A percentile compares a stretch with the other conserved stretches of the same genome.
These are phyloP conservation scores for Colletotrichum melonis DNA, from an alignment of 2,329 filamentous ascomycete genomes.

Conservation along the genomic window DNA sequence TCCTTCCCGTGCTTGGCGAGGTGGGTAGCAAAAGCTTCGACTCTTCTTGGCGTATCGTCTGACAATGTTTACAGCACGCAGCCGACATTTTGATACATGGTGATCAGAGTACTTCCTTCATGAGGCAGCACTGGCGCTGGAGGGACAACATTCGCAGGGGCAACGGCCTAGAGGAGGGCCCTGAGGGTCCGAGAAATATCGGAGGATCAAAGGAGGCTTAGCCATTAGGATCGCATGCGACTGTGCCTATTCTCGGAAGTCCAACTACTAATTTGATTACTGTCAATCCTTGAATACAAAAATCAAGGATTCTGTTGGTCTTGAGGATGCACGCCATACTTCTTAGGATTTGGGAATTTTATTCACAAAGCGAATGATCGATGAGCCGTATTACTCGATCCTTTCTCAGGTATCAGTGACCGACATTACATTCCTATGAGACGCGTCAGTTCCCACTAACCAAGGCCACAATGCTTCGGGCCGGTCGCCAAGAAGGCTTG, in stretches of 20 bases:
- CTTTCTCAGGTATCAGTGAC: too few relatives aligned
- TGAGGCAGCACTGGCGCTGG: slow-evolving; percentile 47
- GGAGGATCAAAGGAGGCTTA: background rate
- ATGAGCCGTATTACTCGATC: too few relatives aligned
- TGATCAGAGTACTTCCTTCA: slow-evolving; percentile 41
- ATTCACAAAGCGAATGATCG: too few relatives aligned
- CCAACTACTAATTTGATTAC: too few relatives aligned
- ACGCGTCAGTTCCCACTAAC: background rate
- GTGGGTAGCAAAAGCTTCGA: slow-evolving; percentile 26
- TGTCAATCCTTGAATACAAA: too few relatives aligned
- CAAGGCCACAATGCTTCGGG: background rate
- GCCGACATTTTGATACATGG: slow-evolving; percentile 44
- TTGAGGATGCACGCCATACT: too few relatives aligned
- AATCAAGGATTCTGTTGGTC: too few relatives aligned
- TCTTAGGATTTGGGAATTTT: too few relatives aligned
- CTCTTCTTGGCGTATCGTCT: background rate
- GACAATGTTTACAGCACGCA: slow-evolving; percentile 41
- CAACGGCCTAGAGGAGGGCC: slow-evolving; percentile 46
- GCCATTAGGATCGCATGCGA: too few relatives aligned
- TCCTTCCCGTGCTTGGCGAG: slow-evolving; percentile 47
- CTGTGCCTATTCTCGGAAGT: too few relatives aligned
- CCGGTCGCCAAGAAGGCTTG: background rate
- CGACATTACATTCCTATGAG: too few relatives aligned
- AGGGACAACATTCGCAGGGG: slow-evolving; percentile 39
- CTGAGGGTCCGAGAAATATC: slow-evolving; percentile 40